These are phyloP conservation scores for Tagetes erecta DNA, from an alignment of 129 eudicot genomes.

Conservation along the genomic window DNA sequence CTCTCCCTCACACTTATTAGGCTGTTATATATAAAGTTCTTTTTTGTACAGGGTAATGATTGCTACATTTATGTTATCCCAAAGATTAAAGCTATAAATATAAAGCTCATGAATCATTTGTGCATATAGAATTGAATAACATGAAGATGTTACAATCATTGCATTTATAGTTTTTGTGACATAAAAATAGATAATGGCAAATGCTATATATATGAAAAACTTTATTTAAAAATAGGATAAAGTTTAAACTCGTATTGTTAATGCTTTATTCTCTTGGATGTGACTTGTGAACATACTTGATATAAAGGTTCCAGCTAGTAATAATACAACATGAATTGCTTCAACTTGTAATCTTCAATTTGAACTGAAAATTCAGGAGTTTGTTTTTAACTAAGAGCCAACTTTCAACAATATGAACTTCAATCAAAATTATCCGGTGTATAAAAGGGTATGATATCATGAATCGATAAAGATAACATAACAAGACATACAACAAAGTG, in stretches of 20 bases:
- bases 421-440: not conserved
- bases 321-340: not conserved
- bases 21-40: no score
- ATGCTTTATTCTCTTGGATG: no score
- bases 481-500: not conserved
- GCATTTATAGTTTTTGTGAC: not conserved
- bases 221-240: no score
- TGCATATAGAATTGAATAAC: not conserved
- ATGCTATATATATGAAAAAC: no score
- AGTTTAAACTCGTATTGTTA: no score
- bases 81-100: not conserved
- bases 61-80: not conserved
- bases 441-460: not conserved
- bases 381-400: no score
- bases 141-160: not conserved
- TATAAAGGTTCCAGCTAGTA: no score
- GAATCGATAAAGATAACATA: not conserved
- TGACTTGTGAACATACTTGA: not conserved
- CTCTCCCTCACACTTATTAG: no score
- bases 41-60: not conserved
- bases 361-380: no score
- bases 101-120: not conserved
- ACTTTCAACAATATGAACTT: no score
- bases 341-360: not conserved
- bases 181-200: no score